These are phyloP conservation scores for Juglanconis sp. DNA, from an alignment of 2,329 filamentous ascomycete genomes.

Conservation along the genomic window DNA sequence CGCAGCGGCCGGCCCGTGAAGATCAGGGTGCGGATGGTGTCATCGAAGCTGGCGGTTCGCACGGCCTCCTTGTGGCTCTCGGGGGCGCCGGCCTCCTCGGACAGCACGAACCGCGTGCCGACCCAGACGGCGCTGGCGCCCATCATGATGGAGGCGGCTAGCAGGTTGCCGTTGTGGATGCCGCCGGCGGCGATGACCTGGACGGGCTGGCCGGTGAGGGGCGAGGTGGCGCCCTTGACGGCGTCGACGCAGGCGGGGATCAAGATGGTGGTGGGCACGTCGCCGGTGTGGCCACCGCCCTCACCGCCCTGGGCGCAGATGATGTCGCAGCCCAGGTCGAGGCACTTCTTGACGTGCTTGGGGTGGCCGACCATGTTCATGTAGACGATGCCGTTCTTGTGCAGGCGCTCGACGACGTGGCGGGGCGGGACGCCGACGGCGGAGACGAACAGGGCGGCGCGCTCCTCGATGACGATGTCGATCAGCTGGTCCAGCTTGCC, in stretches of 20 bases:
- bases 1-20: slow-evolving; percentile 95
- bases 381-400: slow-evolving; percentile 83
- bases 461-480: slow-evolving; percentile 88
- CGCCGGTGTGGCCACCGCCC: slow-evolving; percentile 93
- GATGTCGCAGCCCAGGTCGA: slow-evolving; percentile 87
- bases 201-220: slow-evolving; percentile 81
- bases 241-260: slow-evolving; percentile 89
- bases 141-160: slow-evolving; percentile 88
- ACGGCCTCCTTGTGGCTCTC: slow-evolving; percentile 95
- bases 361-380: slow-evolving; percentile 99
- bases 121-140: slow-evolving; percentile 94
- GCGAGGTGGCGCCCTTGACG: slow-evolving; percentile 76
- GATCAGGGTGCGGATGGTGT: slow-evolving; percentile 96
- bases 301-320: slow-evolving; percentile 99
- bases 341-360: slow-evolving; percentile 96
- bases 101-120: slow-evolving; percentile 91
- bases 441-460: slow-evolving; percentile 90
- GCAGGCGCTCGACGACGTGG: slow-evolving; percentile 82
- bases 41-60: slow-evolving; percentile 84
- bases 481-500: slow-evolving; percentile 91
- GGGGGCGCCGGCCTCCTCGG: slow-evolving; percentile 90
- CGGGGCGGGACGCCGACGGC: slow-evolving; percentile 93
- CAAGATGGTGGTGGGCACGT: slow-evolving; percentile 86
- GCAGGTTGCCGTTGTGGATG: slow-evolving; percentile 85
- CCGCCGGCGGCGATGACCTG: slow-evolving; percentile 92